Percentiles rank a stretch among this genome's conserved stretches.
Evolutionary conservation across 768 basidiomycete genomes (phyloP).

Genomic region (Royoungia palumana): DNA sequence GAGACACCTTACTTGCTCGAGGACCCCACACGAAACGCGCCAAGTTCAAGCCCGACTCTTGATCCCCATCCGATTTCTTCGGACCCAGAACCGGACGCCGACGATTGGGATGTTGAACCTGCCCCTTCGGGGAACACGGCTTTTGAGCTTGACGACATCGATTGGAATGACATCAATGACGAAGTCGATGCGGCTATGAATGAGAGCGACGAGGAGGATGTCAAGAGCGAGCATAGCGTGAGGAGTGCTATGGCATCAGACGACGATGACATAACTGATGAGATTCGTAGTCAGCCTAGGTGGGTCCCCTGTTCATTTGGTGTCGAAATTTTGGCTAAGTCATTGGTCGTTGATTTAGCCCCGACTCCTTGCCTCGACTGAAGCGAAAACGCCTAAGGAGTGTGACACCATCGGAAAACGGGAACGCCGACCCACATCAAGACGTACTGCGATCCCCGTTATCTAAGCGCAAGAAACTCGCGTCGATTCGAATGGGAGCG

Average conservation of each 20-base stretch:
- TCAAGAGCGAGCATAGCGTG: conserved; percentile 38
- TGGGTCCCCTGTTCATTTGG: conserved; percentile 15
- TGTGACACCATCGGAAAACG: conserved; percentile 64
- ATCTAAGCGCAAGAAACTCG: conserved; percentile 77
- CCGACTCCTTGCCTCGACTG: conserved; percentile 38
- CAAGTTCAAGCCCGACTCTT: conserved; percentile 42
- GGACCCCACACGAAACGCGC: conserved; percentile 43
- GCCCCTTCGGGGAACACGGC: conserved; percentile 29
- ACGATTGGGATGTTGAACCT: conserved; percentile 61
- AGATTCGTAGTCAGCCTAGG: conserved; percentile 47
- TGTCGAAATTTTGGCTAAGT: conserved; percentile 13
- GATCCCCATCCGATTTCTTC: conserved; percentile 56
- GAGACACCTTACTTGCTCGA: conserved; percentile 77
- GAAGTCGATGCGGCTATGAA: conserved; percentile 88
- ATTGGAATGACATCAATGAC: conserved; percentile 82
- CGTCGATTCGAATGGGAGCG: conserved; percentile 57
- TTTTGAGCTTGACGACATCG: conserved; percentile 58
- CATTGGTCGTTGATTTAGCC: conserved; percentile 28
- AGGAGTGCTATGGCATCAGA: conserved; percentile 46
- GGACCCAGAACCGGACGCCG: conserved; percentile 63
- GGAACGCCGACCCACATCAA: conserved; percentile 35
- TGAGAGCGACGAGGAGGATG: conserved; percentile 56
- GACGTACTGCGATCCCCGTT: conserved; percentile 62
- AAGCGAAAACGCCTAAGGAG: conserved; percentile 73
- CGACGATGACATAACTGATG: conserved; percentile 48